Percentiles rank a stretch among this genome's conserved stretches.
Conservation (phyloP, 2,329 filamentous ascomycete species). For the Myriosclerotinia scirpicola region DNA sequence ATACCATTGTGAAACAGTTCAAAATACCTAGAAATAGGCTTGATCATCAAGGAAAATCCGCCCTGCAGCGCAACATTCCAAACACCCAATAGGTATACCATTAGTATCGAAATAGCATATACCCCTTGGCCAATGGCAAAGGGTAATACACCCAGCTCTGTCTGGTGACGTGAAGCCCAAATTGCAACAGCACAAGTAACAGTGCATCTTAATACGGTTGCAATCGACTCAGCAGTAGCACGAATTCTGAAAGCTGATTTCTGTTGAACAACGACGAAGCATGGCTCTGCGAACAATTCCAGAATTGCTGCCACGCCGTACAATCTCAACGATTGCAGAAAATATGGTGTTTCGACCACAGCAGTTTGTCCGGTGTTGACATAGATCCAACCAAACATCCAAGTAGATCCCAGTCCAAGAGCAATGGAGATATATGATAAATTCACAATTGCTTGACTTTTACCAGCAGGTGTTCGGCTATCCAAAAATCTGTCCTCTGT, state of each 20-base stretch:
- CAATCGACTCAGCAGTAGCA: constrained; percentile 78
- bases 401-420: constrained; percentile 65
- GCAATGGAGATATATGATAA: constrained; percentile 76
- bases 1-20: not conserved
- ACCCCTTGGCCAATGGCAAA: constrained; percentile 85
- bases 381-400: constrained; percentile 67
- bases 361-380: constrained; percentile 51
- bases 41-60: constrained; percentile 68
- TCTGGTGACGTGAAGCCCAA: constrained; percentile 54
- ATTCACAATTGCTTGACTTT: constrained; percentile 79
- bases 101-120: constrained; percentile 68
- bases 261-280: constrained; percentile 84
- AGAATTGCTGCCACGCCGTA: constrained; percentile 61
- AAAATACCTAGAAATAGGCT: constrained; percentile 41
- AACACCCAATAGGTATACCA: constrained; percentile 68
- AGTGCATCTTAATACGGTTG: constrained; percentile 74
- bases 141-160: constrained; percentile 73
- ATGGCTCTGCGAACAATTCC: constrained; percentile 83
- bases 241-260: constrained; percentile 76
- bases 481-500: constrained; percentile 6
- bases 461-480: constrained; percentile 39
- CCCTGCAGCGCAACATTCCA: constrained; percentile 53
- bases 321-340: constrained; percentile 54
- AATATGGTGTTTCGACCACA: constrained; percentile 59
- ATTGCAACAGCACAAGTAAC: constrained; percentile 71